Percentiles rank a stretch among this genome's conserved stretches.
These are phyloP conservation scores for Phytophthora syringae DNA, from an alignment of 352 stramenopile species.

Conservation along the genomic window DNA sequence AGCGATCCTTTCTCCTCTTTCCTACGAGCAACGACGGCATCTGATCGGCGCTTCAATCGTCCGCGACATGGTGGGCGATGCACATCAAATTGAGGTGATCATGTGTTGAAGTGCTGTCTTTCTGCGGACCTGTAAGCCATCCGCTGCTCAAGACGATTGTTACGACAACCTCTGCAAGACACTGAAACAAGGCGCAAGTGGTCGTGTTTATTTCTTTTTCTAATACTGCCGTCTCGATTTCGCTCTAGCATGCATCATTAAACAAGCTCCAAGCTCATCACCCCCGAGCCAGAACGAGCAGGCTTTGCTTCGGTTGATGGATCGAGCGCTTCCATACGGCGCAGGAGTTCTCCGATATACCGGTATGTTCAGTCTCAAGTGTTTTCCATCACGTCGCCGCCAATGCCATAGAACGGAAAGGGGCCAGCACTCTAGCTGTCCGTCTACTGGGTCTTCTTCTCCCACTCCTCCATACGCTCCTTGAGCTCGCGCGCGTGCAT, in stretches of 20 bases:
- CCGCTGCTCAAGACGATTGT: no score
- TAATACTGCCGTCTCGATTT: conserved; percentile 39
- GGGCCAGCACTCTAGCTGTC: conserved; percentile 17
- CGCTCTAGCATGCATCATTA: conserved; percentile 23
- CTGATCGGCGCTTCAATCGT: conserved; percentile 22
- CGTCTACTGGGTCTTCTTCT: conserved; percentile 57
- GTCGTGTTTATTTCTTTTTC: conserved; percentile 36
- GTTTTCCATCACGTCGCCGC: conserved; percentile 11
- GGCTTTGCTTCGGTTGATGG: conserved; percentile 16
- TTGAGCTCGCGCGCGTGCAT: conserved; percentile 81
- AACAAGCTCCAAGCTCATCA: conserved; percentile 18
- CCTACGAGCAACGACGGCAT: conserved; percentile 21
- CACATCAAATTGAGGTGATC: conserved; percentile 12
- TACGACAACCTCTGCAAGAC: background rate
- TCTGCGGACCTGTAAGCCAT: background rate
- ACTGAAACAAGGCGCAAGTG: conserved; percentile 30
- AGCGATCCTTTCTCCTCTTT: conserved; percentile 11
- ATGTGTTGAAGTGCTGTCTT: conserved; percentile 19
- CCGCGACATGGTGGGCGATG: conserved; percentile 17
- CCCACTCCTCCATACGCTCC: conserved; percentile 61
- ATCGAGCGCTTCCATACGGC: conserved; percentile 18
- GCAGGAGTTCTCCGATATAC: conserved; percentile 1
- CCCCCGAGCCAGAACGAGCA: conserved; percentile 16
- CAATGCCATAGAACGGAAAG: conserved; percentile 24
- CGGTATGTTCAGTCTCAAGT: conserved; percentile 3